Conservation (phyloP, 1,284 basidiomycete genomes). For the Schizophyllum commune region DNA sequence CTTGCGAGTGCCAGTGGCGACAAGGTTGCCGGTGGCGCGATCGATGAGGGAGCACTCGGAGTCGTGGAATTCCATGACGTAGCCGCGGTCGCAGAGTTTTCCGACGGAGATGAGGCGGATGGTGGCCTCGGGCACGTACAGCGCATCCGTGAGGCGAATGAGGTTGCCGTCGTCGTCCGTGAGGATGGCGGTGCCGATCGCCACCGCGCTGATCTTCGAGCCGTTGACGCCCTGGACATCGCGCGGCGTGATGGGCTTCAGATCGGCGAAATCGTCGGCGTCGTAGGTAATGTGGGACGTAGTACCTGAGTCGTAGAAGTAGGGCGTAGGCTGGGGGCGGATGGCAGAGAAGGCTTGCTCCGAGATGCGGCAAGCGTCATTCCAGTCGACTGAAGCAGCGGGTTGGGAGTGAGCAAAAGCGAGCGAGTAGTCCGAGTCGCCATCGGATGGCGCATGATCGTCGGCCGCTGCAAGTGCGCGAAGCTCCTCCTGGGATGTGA, state of each 20-base stretch:
- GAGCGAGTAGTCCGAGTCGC: too few relatives aligned
- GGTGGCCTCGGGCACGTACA: slow-evolving; percentile 3
- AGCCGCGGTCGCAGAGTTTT: neutral
- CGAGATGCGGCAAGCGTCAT: too few relatives aligned
- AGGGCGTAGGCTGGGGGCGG: neutral
- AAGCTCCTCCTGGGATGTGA: neutral
- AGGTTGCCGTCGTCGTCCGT: neutral
- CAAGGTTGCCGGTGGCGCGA: neutral
- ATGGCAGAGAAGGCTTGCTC: too few relatives aligned
- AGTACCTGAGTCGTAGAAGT: slow-evolving; percentile 2
- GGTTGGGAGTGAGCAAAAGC: too few relatives aligned
- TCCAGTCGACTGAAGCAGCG: too few relatives aligned
- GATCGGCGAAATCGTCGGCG: slow-evolving; percentile 1
- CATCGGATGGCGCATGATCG: too few relatives aligned
- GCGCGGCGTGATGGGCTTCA: neutral
- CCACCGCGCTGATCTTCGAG: neutral
- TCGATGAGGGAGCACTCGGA: neutral
- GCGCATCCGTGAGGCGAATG: neutral
- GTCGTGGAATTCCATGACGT: neutral
- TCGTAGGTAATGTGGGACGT: slow-evolving; percentile 1
- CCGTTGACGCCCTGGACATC: slow-evolving; percentile 4
- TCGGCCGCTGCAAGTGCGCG: neutral
- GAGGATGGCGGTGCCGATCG: neutral
- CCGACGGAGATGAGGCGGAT: slow-evolving; percentile 6
- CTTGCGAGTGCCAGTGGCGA: slow-evolving; percentile 1